Conservation (phyloP, 441 rosid species). For the Erodium chrysanthum region DNA sequence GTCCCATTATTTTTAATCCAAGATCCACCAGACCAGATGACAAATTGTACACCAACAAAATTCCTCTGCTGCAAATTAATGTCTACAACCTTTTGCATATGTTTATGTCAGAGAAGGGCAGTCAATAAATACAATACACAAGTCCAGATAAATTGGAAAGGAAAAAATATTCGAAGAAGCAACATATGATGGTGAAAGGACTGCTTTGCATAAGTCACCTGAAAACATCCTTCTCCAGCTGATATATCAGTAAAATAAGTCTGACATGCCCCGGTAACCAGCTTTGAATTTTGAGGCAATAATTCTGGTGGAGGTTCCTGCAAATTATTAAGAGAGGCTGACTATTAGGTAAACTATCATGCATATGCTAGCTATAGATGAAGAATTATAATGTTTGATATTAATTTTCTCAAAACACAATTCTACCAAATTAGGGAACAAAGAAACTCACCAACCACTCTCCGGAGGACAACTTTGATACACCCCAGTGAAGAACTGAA, state of each 20-base stretch:
- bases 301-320: conserved; percentile 51
- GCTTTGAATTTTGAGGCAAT: conserved; percentile 48
- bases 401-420: conserved; percentile 5
- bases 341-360: conserved; percentile 4
- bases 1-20: conserved; percentile 54
- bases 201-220: conserved; percentile 27
- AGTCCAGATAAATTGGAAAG: not conserved
- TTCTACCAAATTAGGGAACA: conserved; percentile 12
- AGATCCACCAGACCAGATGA: conserved; percentile 47
- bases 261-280: conserved; percentile 53
- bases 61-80: conserved; percentile 42
- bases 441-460: conserved; percentile 52
- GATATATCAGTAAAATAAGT: conserved; percentile 40
- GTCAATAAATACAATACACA: not conserved
- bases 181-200: not conserved
- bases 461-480: conserved; percentile 38
- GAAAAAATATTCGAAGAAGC: conserved; percentile 6
- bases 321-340: conserved; percentile 14
- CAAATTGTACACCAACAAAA: conserved; percentile 48
- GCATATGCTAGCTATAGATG: not conserved
- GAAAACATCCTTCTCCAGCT: conserved; percentile 36
- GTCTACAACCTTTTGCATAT: conserved; percentile 32
- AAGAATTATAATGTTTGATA: not conserved
- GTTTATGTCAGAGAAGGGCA: conserved; percentile 1
- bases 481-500: conserved; percentile 55